A percentile compares a stretch with the other conserved stretches of the same genome.
phyloP scores from a whole-genome alignment of 805 yeast species.

The Pichia exigua region DNA sequence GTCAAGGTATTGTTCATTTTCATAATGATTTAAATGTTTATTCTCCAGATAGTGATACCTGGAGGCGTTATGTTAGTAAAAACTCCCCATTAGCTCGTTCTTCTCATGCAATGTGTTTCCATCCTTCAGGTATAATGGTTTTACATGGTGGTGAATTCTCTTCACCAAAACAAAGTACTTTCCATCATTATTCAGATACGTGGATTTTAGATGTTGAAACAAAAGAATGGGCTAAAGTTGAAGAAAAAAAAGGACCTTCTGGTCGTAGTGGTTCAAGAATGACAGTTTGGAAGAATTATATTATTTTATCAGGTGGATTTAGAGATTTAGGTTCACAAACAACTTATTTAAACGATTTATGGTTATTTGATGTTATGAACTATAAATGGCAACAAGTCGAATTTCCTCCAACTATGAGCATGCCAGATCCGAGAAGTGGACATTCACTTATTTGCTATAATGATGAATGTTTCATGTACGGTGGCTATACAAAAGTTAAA shows the following conservation, averaged over 20 bases:
- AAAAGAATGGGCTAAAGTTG: constrained; percentile 88
- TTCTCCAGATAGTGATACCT: constrained; percentile 65
- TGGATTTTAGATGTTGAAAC: constrained; percentile 83
- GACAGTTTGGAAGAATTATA: constrained; percentile 85
- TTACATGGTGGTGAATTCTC: constrained; percentile 97
- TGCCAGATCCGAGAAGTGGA: constrained; percentile 91
- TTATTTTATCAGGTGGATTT: constrained; percentile 86
- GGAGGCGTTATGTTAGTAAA: constrained; percentile 75
- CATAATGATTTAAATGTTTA: constrained; percentile 76
- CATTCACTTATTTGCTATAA: constrained; percentile 70
- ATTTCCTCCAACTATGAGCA: constrained; percentile 69
- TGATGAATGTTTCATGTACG: constrained; percentile 77
- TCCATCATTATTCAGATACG: constrained; percentile 93
- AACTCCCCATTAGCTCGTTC: constrained; percentile 90
- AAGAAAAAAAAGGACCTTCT: constrained; percentile 60
- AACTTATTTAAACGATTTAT: constrained; percentile 73
- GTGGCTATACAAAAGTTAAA: constrained; percentile 91
- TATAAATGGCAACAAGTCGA: constrained; percentile 89
- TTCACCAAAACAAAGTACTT: constrained; percentile 90
- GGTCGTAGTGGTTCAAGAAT: constrained; percentile 91
- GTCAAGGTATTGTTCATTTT: constrained; percentile 45
- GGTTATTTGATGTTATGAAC: constrained; percentile 87
- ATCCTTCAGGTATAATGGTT: constrained; percentile 79
- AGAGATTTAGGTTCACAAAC: constrained; percentile 82
- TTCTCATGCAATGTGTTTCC: constrained; percentile 89